These are phyloP conservation scores for Diplodia mutila DNA, from an alignment of 2,329 filamentous ascomycete genomes.

Conservation along the genomic window DNA sequence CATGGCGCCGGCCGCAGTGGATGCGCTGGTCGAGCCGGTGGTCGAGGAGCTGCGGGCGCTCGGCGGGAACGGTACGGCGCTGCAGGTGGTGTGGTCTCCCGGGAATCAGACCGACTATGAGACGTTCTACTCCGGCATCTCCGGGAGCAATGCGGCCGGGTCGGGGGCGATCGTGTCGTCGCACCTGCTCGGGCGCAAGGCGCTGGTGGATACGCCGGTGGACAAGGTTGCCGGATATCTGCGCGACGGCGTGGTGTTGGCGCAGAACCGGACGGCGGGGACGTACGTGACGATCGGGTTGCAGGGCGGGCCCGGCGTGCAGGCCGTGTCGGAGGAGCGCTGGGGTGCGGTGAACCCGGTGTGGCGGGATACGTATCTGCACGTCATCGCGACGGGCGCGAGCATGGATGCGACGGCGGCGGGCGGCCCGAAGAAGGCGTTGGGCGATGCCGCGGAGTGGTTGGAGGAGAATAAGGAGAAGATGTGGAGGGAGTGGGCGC, in stretches of 20 bases:
- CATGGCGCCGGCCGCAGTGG: slow-evolving; percentile 30
- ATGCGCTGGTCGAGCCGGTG: slow-evolving; percentile 30
- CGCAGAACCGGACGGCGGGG: slow-evolving; percentile 31
- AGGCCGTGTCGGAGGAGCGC: slow-evolving; percentile 32
- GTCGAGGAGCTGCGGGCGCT: slow-evolving; percentile 12
- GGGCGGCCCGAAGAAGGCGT: slow-evolving; percentile 25
- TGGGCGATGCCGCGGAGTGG: slow-evolving; percentile 29
- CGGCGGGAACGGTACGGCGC: too few relatives aligned
- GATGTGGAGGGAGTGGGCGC: slow-evolving; percentile 31
- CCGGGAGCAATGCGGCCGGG: slow-evolving; percentile 36
- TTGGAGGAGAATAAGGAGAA: slow-evolving; percentile 30
- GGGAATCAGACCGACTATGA: slow-evolving; percentile 35
- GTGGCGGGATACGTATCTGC: slow-evolving; percentile 42
- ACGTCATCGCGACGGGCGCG: slow-evolving; percentile 36
- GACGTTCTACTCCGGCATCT: slow-evolving; percentile 37
- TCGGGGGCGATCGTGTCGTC: slow-evolving; percentile 37
- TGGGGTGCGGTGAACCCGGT: slow-evolving; percentile 37
- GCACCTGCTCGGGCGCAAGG: slow-evolving; percentile 41
- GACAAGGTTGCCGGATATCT: slow-evolving; percentile 18
- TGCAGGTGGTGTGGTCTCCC: slow-evolving; percentile 20
- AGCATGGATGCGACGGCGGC: not conserved
- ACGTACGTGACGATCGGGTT: slow-evolving; percentile 35
- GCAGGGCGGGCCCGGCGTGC: slow-evolving; percentile 36
- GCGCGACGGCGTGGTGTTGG: slow-evolving; percentile 26
- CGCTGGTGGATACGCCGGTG: slow-evolving; percentile 33